These are phyloP conservation scores for Claviceps arundinis DNA, from an alignment of 2,329 filamentous ascomycete species.

Conservation along the genomic window DNA sequence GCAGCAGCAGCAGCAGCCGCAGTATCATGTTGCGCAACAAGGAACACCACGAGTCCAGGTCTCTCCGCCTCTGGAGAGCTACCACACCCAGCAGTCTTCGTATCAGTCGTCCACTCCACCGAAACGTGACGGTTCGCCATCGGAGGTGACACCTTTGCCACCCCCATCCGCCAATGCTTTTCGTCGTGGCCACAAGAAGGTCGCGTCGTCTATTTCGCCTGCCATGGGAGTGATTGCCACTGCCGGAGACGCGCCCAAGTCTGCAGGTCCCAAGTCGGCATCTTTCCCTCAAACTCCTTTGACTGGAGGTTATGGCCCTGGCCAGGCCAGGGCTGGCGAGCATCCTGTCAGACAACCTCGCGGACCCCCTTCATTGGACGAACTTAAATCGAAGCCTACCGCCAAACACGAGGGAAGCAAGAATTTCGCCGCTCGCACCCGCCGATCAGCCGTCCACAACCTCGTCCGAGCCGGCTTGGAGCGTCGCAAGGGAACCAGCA, in stretches of 20 bases:
- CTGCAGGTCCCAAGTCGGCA: slow-evolving; percentile 62
- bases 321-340: slow-evolving; percentile 84
- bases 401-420: slow-evolving; percentile 90
- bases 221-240: slow-evolving; percentile 24
- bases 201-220: slow-evolving; percentile 49
- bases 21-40: slow-evolving; percentile 29
- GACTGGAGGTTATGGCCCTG: slow-evolving; percentile 81
- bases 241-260: slow-evolving; percentile 35
- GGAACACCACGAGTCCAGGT: slow-evolving; percentile 65
- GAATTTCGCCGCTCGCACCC: slow-evolving; percentile 90
- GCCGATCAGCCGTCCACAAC: slow-evolving; percentile 82
- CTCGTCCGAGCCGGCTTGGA: slow-evolving; percentile 81
- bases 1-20: slow-evolving; percentile 23
- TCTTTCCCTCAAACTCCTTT: slow-evolving; percentile 68
- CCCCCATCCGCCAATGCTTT: slow-evolving; percentile 85
- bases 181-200: slow-evolving; percentile 88
- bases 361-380: slow-evolving; percentile 81
- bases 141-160: slow-evolving; percentile 57
- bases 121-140: slow-evolving; percentile 55
- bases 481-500: slow-evolving; percentile 64
- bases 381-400: slow-evolving; percentile 79
- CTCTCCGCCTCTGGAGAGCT: slow-evolving; percentile 59
- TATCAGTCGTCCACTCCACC: slow-evolving; percentile 53
- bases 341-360: slow-evolving; percentile 88
- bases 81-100: slow-evolving; percentile 30